phyloP scores from a whole-genome alignment of 225 moss, liverwort and hornwort species.

The Marchantia paleacea region DNA sequence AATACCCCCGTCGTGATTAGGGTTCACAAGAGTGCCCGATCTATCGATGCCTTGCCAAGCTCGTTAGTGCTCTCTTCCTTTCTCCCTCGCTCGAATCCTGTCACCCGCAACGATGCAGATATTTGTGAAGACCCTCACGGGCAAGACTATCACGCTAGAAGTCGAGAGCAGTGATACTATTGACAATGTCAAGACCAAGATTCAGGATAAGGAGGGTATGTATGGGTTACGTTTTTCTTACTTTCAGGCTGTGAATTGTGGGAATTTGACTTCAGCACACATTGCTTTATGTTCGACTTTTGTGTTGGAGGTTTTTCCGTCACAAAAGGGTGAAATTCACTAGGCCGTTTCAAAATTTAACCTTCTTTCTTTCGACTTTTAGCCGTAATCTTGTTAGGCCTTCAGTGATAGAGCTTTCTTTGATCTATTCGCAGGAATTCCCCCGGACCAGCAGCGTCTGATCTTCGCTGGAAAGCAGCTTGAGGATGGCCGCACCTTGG shows the following conservation, averaged over 20 bases:
- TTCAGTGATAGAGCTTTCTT: too few relatives aligned
- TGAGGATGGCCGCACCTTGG: conserved; percentile 19
- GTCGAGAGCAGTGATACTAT: conserved; percentile 21
- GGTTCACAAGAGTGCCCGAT: neutral
- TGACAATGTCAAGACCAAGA: conserved; percentile 16
- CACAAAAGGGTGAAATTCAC: too few relatives aligned
- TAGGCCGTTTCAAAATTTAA: too few relatives aligned
- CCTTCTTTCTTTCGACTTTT: too few relatives aligned
- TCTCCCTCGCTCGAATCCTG: neutral
- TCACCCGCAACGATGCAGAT: conserved; percentile 53
- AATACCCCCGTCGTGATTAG: neutral
- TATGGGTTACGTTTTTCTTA: neutral
- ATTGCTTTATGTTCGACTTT: neutral
- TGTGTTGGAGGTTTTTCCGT: neutral
- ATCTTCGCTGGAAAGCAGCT: conserved; percentile 22
- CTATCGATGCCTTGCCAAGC: conserved; percentile 8
- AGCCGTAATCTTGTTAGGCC: neutral
- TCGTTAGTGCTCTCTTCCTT: neutral
- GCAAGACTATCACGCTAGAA: conserved; percentile 65
- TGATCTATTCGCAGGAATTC: conserved; percentile 3
- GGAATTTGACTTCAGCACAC: neutral
- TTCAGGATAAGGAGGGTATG: conserved; percentile 18
- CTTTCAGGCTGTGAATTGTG: neutral
- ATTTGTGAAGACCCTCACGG: conserved; percentile 95
- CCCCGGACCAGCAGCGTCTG: conserved; percentile 19